These are phyloP conservation scores for Ceratocystiopsis sp. DNA, from an alignment of 2,329 filamentous ascomycete genomes.

Conservation along the genomic window DNA sequence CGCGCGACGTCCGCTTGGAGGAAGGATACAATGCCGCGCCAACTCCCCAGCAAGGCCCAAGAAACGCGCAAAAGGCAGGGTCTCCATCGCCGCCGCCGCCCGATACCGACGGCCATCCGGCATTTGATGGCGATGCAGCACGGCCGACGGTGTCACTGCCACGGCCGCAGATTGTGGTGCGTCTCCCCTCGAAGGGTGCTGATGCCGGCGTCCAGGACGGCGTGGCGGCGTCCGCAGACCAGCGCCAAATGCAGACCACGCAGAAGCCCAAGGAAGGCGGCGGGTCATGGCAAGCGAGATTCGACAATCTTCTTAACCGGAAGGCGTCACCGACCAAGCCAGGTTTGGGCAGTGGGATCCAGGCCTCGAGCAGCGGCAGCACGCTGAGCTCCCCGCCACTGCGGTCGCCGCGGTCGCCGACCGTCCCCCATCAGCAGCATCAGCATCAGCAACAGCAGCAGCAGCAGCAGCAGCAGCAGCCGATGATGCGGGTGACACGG, in stretches of 20 bases:
- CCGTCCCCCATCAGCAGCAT: background rate
- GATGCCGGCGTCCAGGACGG: conserved; percentile 8
- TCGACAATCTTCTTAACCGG: conserved; percentile 61
- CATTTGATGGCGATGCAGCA: conserved; percentile 46
- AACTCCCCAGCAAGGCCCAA: background rate
- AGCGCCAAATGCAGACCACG: conserved; percentile 1
- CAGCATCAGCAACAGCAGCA: background rate
- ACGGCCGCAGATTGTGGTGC: conserved; percentile 57
- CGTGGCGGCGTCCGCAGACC: background rate
- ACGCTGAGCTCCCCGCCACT: too few species aligned
- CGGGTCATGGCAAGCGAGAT: conserved; percentile 58
- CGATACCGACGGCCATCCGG: conserved; percentile 52
- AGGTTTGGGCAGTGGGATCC: conserved; percentile 21
- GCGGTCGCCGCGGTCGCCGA: too few species aligned
- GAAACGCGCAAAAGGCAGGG: conserved; percentile 14
- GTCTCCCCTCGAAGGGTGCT: conserved; percentile 46
- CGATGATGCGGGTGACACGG: background rate
- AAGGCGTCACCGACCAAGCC: conserved; percentile 40
- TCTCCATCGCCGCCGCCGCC: conserved; percentile 59
- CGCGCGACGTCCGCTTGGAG: conserved; percentile 30
- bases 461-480: background rate
- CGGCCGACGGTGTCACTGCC: conserved; percentile 57
- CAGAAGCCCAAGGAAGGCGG: conserved; percentile 1
- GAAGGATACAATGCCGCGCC: conserved; percentile 8
- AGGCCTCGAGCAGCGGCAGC: too few species aligned